Percentiles rank a stretch among this genome's conserved stretches.
These are phyloP conservation scores for Venturia oleaginea DNA, from an alignment of 2,329 filamentous ascomycete genomes.

Conservation along the genomic window DNA sequence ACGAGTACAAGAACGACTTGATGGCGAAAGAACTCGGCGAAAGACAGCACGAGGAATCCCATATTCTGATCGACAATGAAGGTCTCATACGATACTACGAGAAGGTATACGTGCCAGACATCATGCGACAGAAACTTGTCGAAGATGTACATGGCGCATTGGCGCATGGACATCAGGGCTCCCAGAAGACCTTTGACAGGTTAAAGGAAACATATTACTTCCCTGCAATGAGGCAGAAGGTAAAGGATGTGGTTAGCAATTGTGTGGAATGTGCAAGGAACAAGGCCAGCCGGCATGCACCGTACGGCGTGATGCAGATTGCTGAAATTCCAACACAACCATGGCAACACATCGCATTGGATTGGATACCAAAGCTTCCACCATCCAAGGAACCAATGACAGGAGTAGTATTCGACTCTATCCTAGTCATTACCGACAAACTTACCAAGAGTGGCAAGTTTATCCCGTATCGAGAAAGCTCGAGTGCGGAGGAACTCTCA, in stretches of 20 bases:
- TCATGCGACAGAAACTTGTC: background rate
- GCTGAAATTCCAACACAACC: constrained; percentile 15
- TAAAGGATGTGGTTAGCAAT: background rate
- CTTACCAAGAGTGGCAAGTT: constrained; percentile 14
- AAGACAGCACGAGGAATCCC: background rate
- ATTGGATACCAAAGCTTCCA: constrained; percentile 15
- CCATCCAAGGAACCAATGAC: background rate
- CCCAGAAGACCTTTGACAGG: background rate
- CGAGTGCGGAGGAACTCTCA: background rate
- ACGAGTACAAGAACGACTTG: background rate
- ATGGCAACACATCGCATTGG: constrained; percentile 17
- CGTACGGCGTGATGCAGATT: constrained; percentile 13
- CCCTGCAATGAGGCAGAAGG: background rate
- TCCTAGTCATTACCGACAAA: constrained; percentile 13
- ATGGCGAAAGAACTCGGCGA: background rate
- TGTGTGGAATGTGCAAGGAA: background rate
- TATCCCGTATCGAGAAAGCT: constrained; percentile 5
- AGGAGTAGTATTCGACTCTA: background rate
- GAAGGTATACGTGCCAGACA: background rate
- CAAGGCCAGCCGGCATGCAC: background rate
- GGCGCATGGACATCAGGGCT: background rate
- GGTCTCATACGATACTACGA: background rate
- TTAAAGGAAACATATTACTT: background rate
- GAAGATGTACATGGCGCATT: background rate
- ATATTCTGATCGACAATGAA: background rate